Evolutionary conservation across 768 basidiomycete genomes (phyloP).

Genomic region (Chalciporus chontae): DNA sequence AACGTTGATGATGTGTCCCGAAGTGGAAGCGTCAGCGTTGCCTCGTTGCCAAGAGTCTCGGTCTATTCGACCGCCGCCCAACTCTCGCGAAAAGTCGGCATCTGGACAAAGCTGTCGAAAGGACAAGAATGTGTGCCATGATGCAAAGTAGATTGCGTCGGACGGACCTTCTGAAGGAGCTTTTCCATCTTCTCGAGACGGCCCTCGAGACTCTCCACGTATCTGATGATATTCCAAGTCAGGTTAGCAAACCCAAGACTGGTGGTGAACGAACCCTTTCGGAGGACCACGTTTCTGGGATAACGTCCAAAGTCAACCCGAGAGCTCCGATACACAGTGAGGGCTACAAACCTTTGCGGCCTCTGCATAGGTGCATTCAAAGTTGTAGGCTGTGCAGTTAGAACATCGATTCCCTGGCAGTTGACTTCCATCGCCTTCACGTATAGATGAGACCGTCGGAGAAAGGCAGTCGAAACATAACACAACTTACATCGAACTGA

Average conservation of each 20-base stretch:
- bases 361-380: slow-evolving; percentile 53
- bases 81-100: slow-evolving; percentile 55
- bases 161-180: slow-evolving; percentile 47
- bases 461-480: background rate
- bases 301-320: background rate
- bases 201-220: slow-evolving; percentile 59
- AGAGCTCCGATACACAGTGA: background rate
- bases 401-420: slow-evolving; percentile 54
- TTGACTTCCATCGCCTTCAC: slow-evolving; percentile 56
- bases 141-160: background rate
- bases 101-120: slow-evolving; percentile 61
- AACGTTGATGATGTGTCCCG: slow-evolving; percentile 12
- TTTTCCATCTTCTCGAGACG: slow-evolving; percentile 64
- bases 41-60: slow-evolving; percentile 34
- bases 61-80: slow-evolving; percentile 43
- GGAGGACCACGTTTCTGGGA: slow-evolving; percentile 41
- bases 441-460: background rate
- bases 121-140: slow-evolving; percentile 1
- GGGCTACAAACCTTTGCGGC: slow-evolving; percentile 45
- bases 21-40: slow-evolving; percentile 6
- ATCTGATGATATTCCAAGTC: slow-evolving; percentile 32
- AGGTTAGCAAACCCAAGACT: background rate
- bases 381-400: slow-evolving; percentile 47
- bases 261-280: slow-evolving; percentile 25
- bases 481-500: slow-evolving; percentile 23